Evolutionary conservation across 345 rosid species (phyloP).

Genomic region (Acer negundo): DNA sequence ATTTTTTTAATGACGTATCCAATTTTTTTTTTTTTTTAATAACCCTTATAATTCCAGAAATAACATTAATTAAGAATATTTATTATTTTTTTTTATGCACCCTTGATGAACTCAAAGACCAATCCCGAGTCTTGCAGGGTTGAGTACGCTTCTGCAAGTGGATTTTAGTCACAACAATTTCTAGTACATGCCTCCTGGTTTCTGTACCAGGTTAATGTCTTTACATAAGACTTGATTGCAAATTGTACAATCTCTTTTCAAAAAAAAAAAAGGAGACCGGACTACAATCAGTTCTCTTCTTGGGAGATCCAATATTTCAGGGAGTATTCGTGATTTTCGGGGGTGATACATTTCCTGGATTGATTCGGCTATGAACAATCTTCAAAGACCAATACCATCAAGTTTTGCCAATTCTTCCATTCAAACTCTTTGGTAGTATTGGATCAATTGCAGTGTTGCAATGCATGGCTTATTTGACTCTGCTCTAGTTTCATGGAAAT

Average conservation of each 20-base stretch:
- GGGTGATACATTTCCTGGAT: slow-evolving; percentile 34
- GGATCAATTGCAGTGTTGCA: no score
- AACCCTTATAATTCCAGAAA: no score
- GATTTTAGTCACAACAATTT: slow-evolving; percentile 50
- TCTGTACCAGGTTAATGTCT: slow-evolving; percentile 53
- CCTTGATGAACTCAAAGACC: slow-evolving; percentile 37
- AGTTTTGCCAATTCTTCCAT: slow-evolving; percentile 34
- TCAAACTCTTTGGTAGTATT: slow-evolving; percentile 52
- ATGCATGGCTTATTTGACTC: slow-evolving; percentile 54
- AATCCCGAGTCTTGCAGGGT: slow-evolving; percentile 60
- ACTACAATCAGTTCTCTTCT: slow-evolving; percentile 42
- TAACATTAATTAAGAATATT: no score
- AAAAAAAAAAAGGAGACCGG: neutral
- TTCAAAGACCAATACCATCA: slow-evolving; percentile 56
- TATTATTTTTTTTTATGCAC: no score
- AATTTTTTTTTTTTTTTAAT: no score
- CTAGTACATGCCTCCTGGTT: slow-evolving; percentile 52
- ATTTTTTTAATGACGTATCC: no score
- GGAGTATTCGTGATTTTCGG: slow-evolving; percentile 49
- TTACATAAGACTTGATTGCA: slow-evolving; percentile 26
- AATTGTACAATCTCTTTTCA: no score
- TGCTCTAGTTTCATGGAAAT: slow-evolving; percentile 66
- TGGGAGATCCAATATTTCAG: slow-evolving; percentile 61
- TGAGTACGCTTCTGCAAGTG: slow-evolving; percentile 38
- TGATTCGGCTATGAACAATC: slow-evolving; percentile 45